Base-by-base conservation (phyloP, 225 moss, liverwort and hornwort genomes). In the Asterella californica region DNA sequence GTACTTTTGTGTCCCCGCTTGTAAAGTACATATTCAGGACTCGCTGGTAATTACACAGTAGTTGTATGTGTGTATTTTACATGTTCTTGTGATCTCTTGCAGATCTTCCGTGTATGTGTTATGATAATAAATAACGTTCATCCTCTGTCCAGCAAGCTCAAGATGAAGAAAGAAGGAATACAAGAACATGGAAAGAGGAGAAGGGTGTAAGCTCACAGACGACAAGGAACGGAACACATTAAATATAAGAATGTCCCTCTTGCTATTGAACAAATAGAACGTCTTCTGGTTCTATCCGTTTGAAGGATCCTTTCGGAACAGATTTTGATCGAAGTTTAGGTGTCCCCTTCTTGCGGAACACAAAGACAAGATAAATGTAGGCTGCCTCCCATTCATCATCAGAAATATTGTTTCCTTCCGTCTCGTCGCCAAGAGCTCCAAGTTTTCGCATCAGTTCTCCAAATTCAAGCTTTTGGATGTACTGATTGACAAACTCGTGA, bases 301-400 rank as follows among this genome's bases (percentile, higher is more conserved):
- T 86, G 78, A 88, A 92, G 10, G 86, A 89, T 82, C 90, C 90
- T 74, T 85, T 88, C 42, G 90, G 54, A 57, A 79, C 62, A 17
- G 47, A 53, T 59, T 78, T 89, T 77, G 88, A 88, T 70, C 87
- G 88, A 32, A 79, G 72, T 79, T 85, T 87, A 69, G 92, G 88
- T 34, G 88, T 85, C 64, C 96, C 96, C 80, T 88, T 91, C 89
- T 96, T 99, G 36, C 85, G 87, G 83, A 99, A 95, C 37, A 91
- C 92, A 69, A 99, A 99, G 30, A 88, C 93, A 71, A 93, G 85
- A 78, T 95, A 95, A 64, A 99, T 88, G 80, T 95, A 93, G 4
- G 95, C 99, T 57, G 93, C 95, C 36, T 95, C 99, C 99, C 95
- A 95, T 83, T 99, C 99, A 78, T 99, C 93, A 71, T 87, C 88